phyloP scores from a whole-genome alignment of 2,329 filamentous ascomycete species.

The Exophiala viscosa region DNA sequence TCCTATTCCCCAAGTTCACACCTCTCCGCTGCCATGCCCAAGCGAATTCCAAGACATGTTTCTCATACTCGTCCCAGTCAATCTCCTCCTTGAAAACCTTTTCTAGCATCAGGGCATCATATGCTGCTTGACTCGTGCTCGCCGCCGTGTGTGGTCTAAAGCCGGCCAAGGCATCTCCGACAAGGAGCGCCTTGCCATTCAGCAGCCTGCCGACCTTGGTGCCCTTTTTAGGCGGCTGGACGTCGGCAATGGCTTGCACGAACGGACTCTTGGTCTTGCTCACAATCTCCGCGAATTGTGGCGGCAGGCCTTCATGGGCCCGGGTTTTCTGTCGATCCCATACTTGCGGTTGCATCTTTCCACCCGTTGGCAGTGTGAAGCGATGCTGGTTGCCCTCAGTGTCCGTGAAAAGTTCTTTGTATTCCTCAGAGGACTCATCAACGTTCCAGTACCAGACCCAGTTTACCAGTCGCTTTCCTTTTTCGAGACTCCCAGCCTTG shows the following conservation, averaged over 20 bases:
- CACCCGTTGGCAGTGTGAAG: constrained; percentile 37
- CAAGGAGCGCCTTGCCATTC: constrained; percentile 28
- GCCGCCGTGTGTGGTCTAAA: constrained; percentile 46
- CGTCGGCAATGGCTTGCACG: constrained; percentile 31
- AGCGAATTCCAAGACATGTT: constrained; percentile 21
- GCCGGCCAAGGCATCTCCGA: constrained; percentile 45
- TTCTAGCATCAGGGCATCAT: constrained; percentile 28
- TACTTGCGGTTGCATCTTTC: constrained; percentile 29
- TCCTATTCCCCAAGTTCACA: constrained; percentile 16
- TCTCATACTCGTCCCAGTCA: constrained; percentile 23
- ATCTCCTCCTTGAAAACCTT: constrained; percentile 27
- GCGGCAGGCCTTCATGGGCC: constrained; percentile 35
- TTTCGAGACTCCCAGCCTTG: constrained; percentile 36
- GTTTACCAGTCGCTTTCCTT: constrained; percentile 42
- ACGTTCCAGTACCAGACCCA: constrained; percentile 47
- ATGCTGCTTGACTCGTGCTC: constrained; percentile 41
- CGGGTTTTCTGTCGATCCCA: constrained; percentile 37
- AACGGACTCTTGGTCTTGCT: constrained; percentile 40
- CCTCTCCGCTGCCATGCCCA: constrained; percentile 10
- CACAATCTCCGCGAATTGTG: constrained; percentile 43
- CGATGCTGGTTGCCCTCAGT: constrained; percentile 30
- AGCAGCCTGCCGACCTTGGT: constrained; percentile 10
- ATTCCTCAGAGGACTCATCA: constrained; percentile 19
- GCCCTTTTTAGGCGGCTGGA: constrained; percentile 13
- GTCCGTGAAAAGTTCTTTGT: constrained; percentile 33